Percentiles rank a stretch among this genome's conserved stretches.
These are phyloP conservation scores for Akanthomyces muscarius DNA, from an alignment of 2,329 filamentous ascomycete species.

Conservation along the genomic window DNA sequence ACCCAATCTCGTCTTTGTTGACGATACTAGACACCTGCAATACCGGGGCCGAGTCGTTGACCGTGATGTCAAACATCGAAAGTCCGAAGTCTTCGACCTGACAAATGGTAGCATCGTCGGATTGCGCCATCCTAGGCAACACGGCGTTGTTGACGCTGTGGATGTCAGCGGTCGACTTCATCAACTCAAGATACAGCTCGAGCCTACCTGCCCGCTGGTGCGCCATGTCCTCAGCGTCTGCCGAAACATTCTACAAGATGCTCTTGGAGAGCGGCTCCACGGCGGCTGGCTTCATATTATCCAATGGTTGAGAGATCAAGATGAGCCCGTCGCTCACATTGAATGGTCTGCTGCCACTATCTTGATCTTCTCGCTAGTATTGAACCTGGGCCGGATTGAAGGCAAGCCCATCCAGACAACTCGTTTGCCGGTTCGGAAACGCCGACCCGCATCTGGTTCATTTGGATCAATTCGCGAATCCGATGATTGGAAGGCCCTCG, in stretches of 20 bases:
- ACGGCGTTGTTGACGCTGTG: slow-evolving; percentile 62
- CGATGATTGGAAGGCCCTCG: slow-evolving; percentile 47
- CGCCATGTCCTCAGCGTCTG: slow-evolving; percentile 57
- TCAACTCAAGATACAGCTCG: slow-evolving; percentile 63
- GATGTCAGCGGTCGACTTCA: slow-evolving; percentile 61
- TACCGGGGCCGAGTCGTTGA: slow-evolving; percentile 49
- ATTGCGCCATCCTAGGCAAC: slow-evolving; percentile 54
- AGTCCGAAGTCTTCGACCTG: slow-evolving; percentile 43
- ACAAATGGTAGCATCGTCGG: slow-evolving; percentile 46
- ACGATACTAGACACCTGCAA: slow-evolving; percentile 57
- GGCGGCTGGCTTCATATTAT: slow-evolving; percentile 71
- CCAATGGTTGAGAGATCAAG: slow-evolving; percentile 59
- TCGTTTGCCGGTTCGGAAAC: slow-evolving; percentile 29
- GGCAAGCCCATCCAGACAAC: slow-evolving; percentile 24
- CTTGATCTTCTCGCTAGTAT: slow-evolving; percentile 59
- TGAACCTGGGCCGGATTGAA: slow-evolving; percentile 51
- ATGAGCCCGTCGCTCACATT: slow-evolving; percentile 43
- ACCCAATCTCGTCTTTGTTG: slow-evolving; percentile 56
- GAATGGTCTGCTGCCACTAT: slow-evolving; percentile 70
- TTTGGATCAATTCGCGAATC: slow-evolving; percentile 34
- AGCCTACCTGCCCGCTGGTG: slow-evolving; percentile 61
- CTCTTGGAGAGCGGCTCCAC: slow-evolving; percentile 57
- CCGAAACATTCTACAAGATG: slow-evolving; percentile 58
- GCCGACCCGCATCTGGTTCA: slow-evolving; percentile 33
- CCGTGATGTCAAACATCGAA: slow-evolving; percentile 47